These are phyloP conservation scores for Phaeodactylum tricornutum DNA, from an alignment of 108 stramenopile genomes.

Conservation along the genomic window DNA sequence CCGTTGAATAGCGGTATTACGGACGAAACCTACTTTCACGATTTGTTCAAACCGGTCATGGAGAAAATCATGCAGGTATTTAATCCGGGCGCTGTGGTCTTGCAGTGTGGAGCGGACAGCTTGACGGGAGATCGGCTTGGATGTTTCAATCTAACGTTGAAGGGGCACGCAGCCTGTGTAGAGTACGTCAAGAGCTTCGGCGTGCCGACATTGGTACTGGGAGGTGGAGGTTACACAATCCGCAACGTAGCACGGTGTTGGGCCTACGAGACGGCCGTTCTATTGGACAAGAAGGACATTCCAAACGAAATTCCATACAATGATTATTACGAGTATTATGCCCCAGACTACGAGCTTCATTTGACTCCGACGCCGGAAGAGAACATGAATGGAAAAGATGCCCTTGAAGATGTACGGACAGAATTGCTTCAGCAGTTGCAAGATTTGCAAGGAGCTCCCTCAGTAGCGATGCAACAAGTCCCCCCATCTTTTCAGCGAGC, in stretches of 20 bases:
- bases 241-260: constrained; percentile 97
- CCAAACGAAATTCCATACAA: constrained; percentile 96
- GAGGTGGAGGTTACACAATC: constrained; percentile 99
- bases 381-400: constrained; percentile 75
- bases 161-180: constrained; percentile 90
- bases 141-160: constrained; percentile 95
- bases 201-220: constrained; percentile 93
- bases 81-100: constrained; percentile 92
- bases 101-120: constrained; percentile 99
- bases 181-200: constrained; percentile 84
- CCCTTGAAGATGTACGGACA: constrained; percentile 48
- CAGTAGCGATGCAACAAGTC: constrained; percentile 87
- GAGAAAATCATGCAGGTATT: constrained; percentile 96
- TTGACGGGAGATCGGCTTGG: constrained; percentile 98
- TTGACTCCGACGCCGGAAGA: constrained; percentile 75
- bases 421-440: constrained; percentile 74
- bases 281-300: constrained; percentile 55
- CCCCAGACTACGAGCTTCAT: constrained; percentile 96
- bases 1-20: constrained; percentile 96
- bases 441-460: constrained; percentile 82
- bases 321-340: constrained; percentile 99
- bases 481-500: constrained; percentile 68
- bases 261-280: constrained; percentile 93
- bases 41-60: constrained; percentile 94
- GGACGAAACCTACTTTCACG: constrained; percentile 75